phyloP scores from a whole-genome alignment of 1,139 yeast genomes.

The Candida sanyaensis region DNA sequence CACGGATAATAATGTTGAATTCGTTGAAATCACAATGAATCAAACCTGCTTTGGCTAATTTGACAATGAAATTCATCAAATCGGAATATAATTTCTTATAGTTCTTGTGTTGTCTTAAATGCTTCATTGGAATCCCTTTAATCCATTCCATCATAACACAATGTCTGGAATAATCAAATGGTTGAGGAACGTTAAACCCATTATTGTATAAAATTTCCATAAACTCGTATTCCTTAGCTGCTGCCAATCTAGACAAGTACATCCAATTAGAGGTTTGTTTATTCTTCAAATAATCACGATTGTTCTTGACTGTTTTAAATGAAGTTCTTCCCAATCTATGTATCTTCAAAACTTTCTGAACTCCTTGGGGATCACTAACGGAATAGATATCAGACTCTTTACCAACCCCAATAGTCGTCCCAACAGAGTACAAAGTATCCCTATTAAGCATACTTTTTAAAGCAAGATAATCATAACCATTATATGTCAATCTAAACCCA shows the following conservation, averaged over 20 bases:
- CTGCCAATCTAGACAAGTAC: constrained; percentile 87
- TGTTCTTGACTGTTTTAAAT: constrained; percentile 87
- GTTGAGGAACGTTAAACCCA: constrained; percentile 85
- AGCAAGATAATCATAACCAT: constrained; percentile 91
- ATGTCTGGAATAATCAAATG: constrained; percentile 89
- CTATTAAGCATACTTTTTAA: constrained; percentile 78
- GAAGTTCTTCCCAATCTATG: constrained; percentile 94
- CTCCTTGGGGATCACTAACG: constrained; percentile 71
- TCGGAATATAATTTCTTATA: constrained; percentile 75
- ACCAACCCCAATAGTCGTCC: constrained; percentile 92
- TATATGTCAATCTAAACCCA: constrained; percentile 86
- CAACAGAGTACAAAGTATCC: constrained; percentile 74
- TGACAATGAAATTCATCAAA: constrained; percentile 83
- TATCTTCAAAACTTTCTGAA: constrained; percentile 74
- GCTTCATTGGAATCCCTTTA: constrained; percentile 87
- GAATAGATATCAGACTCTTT: constrained; percentile 95
- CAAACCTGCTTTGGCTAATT: constrained; percentile 81
- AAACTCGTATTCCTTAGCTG: constrained; percentile 87
- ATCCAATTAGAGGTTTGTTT: constrained; percentile 82
- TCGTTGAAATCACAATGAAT: constrained; percentile 98
- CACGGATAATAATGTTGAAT: constrained; percentile 86
- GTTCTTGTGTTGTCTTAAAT: constrained; percentile 66
- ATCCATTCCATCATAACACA: constrained; percentile 91
- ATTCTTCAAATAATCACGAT: constrained; percentile 84
- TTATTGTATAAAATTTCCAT: constrained; percentile 73